Evolutionary conservation across 345 rosid genomes (phyloP).

Genomic region (Citrus unshiu): DNA sequence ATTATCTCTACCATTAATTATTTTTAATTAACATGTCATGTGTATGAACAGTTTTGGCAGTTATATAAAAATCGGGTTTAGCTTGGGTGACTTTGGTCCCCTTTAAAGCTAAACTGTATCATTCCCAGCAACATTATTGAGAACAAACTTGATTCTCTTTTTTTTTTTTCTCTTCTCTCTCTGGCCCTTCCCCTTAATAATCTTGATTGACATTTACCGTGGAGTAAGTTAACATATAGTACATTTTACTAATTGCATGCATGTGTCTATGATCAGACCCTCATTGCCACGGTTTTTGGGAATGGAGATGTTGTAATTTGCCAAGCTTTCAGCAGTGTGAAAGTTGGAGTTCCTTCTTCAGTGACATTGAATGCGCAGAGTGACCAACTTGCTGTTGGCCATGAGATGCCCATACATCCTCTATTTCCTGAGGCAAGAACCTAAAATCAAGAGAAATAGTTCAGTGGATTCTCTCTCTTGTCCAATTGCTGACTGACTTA

Average conservation of each 20-base stretch:
- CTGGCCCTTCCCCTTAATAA: neutral
- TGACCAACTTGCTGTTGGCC: conserved; percentile 72
- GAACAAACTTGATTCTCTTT: neutral
- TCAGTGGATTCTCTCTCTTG: conserved; percentile 5
- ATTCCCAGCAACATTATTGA: neutral
- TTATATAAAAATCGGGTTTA: neutral
- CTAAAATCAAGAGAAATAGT: conserved; percentile 14
- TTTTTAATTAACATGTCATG: neutral
- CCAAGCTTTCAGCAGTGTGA: conserved; percentile 53
- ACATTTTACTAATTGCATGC: conserved; percentile 7
- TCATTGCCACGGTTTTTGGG: conserved; percentile 63
- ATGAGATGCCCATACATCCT: conserved; percentile 73
- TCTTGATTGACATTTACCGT: neutral
- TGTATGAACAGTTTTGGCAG: neutral
- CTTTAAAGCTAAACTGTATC: neutral
- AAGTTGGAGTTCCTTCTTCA: conserved; percentile 72
- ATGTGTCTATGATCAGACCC: conserved; percentile 45
- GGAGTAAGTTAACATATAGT: neutral
- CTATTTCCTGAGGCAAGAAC: conserved; percentile 71
- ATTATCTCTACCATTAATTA: neutral
- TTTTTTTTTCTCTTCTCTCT: neutral
- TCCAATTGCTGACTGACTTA: conserved; percentile 20
- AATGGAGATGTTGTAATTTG: conserved; percentile 55
- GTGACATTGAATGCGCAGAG: conserved; percentile 68
- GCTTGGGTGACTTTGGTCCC: neutral